phyloP scores from a whole-genome alignment of 1,139 yeast species.

The Blastobotrys apis region DNA sequence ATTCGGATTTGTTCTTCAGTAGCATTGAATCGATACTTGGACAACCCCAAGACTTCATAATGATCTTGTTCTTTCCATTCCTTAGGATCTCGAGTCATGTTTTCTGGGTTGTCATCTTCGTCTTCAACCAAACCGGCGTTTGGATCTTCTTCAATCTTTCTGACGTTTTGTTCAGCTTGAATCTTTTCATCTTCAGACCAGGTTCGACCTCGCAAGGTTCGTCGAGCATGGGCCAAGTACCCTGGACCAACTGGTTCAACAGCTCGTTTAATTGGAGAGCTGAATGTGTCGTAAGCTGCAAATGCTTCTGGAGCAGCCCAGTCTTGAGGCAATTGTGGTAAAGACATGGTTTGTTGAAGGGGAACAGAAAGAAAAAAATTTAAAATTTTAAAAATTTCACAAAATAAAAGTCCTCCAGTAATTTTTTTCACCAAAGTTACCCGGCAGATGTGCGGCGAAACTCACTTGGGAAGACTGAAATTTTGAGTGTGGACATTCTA shows the following conservation, averaged over 20 bases:
- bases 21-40: conserved; percentile 87
- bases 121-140: conserved; percentile 83
- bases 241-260: conserved; percentile 96
- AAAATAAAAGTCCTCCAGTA: neutral
- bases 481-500: no score
- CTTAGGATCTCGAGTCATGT: conserved; percentile 88
- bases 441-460: no score
- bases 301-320: conserved; percentile 34
- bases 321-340: conserved; percentile 29
- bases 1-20: conserved; percentile 90
- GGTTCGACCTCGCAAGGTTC: conserved; percentile 94
- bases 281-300: conserved; percentile 37
- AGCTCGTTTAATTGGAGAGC: conserved; percentile 76
- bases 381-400: conserved; percentile 3
- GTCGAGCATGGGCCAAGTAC: conserved; percentile 94
- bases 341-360: conserved; percentile 18
- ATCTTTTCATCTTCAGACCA: conserved; percentile 96
- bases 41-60: conserved; percentile 91
- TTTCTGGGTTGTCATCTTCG: conserved; percentile 64
- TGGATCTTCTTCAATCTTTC: conserved; percentile 59
- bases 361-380: neutral
- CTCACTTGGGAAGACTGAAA: no score
- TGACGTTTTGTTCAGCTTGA: conserved; percentile 88
- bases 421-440: conserved; percentile 10
- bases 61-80: conserved; percentile 97